These are phyloP conservation scores for Nemania bipapillata DNA, from an alignment of 2,329 filamentous ascomycete genomes.

Conservation along the genomic window DNA sequence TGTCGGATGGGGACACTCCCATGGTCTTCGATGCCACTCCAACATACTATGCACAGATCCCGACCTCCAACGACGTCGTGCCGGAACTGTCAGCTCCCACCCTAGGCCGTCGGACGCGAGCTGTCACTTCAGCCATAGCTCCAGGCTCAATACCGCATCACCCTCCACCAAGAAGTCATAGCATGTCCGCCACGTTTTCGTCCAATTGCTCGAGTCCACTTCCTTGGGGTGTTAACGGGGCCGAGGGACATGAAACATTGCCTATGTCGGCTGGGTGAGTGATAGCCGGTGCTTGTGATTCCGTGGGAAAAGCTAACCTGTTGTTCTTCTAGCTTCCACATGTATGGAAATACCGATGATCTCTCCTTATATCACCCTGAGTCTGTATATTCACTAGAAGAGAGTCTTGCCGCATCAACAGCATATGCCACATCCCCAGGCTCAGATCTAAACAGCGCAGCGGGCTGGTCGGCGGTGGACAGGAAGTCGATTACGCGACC, in stretches of 20 bases:
- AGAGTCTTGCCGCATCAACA: constrained; percentile 42
- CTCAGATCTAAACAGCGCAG: constrained; percentile 44
- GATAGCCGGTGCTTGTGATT: not conserved
- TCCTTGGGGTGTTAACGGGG: constrained; percentile 43
- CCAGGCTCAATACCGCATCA: constrained; percentile 42
- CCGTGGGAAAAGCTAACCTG: constrained; percentile 16
- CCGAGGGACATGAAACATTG: constrained; percentile 44
- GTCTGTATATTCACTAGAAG: constrained; percentile 46
- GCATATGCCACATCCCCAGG: constrained; percentile 48
- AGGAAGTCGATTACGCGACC: constrained; percentile 39
- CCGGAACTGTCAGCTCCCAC: constrained; percentile 41
- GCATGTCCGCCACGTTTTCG: constrained; percentile 47
- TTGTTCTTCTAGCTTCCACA: constrained; percentile 39
- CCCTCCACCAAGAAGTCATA: constrained; percentile 44
- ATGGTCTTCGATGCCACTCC: constrained; percentile 45
- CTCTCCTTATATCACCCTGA: constrained; percentile 47
- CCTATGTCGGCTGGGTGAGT: constrained; percentile 45
- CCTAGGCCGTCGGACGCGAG: constrained; percentile 42
- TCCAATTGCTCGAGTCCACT: constrained; percentile 46
- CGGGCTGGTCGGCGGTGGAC: constrained; percentile 44
- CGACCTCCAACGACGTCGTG: constrained; percentile 44
- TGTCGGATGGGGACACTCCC: constrained; percentile 44
- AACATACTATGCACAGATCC: constrained; percentile 44
- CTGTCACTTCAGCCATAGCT: constrained; percentile 43
- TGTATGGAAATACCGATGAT: constrained; percentile 47